phyloP scores from a whole-genome alignment of 2,329 filamentous ascomycete genomes.

The Aspergillus versicolor region DNA sequence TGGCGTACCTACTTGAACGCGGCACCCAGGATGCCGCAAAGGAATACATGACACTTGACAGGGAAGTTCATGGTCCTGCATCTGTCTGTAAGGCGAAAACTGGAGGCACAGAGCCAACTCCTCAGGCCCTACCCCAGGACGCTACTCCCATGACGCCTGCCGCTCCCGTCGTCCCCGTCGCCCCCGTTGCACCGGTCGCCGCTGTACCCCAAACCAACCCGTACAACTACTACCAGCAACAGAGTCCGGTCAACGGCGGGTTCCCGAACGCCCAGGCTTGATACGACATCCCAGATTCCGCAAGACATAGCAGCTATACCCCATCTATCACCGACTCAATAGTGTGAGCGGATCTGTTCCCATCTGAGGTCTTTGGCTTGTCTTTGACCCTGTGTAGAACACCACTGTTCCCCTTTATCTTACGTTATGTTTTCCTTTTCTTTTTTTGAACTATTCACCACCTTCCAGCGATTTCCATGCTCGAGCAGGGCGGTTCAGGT shows the following conservation, averaged over 20 bases:
- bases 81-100: conserved; percentile 39
- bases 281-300: neutral
- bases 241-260: conserved; percentile 29
- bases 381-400: conserved; percentile 13
- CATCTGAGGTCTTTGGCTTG: conserved; percentile 1
- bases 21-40: conserved; percentile 82
- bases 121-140: conserved; percentile 20
- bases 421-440: neutral
- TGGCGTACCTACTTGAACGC: conserved; percentile 78
- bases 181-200: conserved; percentile 13
- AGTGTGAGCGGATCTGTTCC: neutral
- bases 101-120: conserved; percentile 16
- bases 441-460: conserved; percentile 18
- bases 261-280: conserved; percentile 13
- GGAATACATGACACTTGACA: conserved; percentile 79
- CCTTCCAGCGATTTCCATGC: conserved; percentile 28
- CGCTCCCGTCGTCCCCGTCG: conserved; percentile 16
- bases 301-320: neutral
- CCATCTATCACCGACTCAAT: neutral
- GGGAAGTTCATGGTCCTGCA: conserved; percentile 73
- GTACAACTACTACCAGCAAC: conserved; percentile 35
- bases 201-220: conserved; percentile 23
- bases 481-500: conserved; percentile 8
- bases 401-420: conserved; percentile 6
- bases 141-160: conserved; percentile 10